Evolutionary conservation across 768 basidiomycete genomes (phyloP), one percentile per base, ranked within the genome.

Genomic region (Rhodotorula graminis): DNA sequence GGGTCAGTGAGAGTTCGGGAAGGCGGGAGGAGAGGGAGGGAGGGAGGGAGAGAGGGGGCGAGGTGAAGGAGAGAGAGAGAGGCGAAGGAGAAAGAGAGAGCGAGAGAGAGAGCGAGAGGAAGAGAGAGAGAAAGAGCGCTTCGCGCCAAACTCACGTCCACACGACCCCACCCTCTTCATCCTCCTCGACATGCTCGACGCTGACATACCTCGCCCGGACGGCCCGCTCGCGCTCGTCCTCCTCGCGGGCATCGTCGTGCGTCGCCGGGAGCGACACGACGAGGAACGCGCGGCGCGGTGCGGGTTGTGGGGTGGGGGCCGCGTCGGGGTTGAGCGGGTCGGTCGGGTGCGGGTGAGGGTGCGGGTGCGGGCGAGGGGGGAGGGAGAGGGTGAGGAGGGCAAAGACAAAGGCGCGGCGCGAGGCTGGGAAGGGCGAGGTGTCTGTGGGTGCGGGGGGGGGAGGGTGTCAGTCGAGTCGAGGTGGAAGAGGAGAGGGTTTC

Each of bases 181-280:
- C 77, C 37, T 67, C 81, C 23, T 55, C 44, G 0, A 81, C 79
- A 12, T 76, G 52, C 65, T 81, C 81, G 11, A 81, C 81, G 19
- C 71, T 74, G 18, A 80, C 79, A 55, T 82, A 82, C 65, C 74
- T 63, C 31, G 79, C 81, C 33, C 81, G 50, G 0, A 80, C 78
- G 21, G 78, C 67, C 0, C 65, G 63, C 63, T 79, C 77, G 65
- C 79, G 78, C 1, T 33, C 69, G n/a, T 76, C 73, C 55, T 79
- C 79, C 1, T 33, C 69, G 25, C 75, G 71, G 50, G 76, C 78
- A 40, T 74, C 71, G 3, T 79, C 78, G 71, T 81, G 80, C 9
- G 69, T 65, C 64, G 80, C 77, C 1, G 81, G 81, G 56, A 82
- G 70, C 5, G 80, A 80, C 57, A 82, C 74, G 77, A 75, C 74